Percentiles rank a stretch among this genome's conserved stretches.
Evolutionary conservation across 257 asterid species (phyloP).

Genomic region (Anisodus tanguticus): DNA sequence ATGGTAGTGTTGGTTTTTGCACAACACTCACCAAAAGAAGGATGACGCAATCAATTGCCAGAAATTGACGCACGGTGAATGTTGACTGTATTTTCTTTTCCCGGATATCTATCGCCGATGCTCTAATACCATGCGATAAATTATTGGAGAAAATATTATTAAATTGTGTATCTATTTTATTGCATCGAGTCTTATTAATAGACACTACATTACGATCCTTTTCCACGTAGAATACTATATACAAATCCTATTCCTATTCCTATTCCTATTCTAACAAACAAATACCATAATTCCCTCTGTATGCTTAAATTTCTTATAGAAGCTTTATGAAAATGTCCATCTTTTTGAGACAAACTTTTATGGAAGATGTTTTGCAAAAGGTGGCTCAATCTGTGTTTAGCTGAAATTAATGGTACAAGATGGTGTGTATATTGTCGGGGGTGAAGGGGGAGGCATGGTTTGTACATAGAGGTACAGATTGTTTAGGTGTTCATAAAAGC

Average conservation of each 20-base stretch:
- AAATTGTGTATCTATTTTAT: no score
- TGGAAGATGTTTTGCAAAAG: slow-evolving; percentile 6
- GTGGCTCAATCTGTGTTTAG: background rate
- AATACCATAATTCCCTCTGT: background rate
- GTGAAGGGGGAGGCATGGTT: slow-evolving; percentile 24
- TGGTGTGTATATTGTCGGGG: background rate
- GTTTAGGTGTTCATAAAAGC: slow-evolving; percentile 18
- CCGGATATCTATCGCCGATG: no score
- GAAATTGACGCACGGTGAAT: no score
- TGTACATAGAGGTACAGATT: slow-evolving; percentile 2
- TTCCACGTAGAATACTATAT: no score
- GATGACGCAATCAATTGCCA: background rate
- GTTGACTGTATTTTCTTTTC: no score
- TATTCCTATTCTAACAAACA: no score
- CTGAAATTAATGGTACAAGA: background rate
- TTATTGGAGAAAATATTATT: no score
- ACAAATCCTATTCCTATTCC: no score
- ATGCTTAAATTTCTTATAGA: slow-evolving; percentile 8
- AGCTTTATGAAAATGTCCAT: slow-evolving; percentile 8
- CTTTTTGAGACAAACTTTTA: background rate
- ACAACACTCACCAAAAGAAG: background rate
- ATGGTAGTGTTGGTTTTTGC: background rate
- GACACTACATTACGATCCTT: no score
- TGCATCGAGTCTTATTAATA: no score
- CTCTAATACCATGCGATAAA: no score